Conservation (phyloP, 139 green algal genomes). For the Mychonastes homosphaera region DNA sequence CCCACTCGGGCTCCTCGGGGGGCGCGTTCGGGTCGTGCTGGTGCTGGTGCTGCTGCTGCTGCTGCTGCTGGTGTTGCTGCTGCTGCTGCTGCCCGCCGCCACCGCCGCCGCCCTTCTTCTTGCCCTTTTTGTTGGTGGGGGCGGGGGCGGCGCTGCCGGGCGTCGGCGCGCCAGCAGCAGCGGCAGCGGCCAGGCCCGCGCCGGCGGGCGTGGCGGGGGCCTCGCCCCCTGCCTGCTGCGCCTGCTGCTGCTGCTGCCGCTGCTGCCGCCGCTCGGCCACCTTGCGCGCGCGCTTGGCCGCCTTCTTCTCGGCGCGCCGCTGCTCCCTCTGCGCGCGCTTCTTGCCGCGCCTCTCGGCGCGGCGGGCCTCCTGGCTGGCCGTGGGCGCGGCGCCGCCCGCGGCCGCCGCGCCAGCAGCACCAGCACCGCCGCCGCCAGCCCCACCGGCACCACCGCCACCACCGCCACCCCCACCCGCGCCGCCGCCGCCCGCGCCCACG, state of each 20-base stretch:
- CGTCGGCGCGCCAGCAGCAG: background rate
- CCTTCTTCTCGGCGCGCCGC: constrained; percentile 10
- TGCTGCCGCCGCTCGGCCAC: constrained; percentile 14
- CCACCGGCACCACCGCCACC: constrained; percentile 7
- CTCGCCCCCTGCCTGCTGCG: constrained; percentile 8
- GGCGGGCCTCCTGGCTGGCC: too few species aligned
- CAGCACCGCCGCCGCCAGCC: background rate
- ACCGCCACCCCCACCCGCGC: background rate
- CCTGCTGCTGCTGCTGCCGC: constrained; percentile 15
- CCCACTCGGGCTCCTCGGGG: too few species aligned
- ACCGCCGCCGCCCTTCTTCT: too few species aligned
- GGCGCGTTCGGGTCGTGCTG: too few species aligned
- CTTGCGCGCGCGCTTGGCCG: constrained; percentile 13
- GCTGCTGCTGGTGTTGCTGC: background rate
- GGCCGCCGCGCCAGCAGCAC: constrained; percentile 9
- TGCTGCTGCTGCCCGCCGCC: constrained; percentile 1
- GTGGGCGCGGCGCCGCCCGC: too few species aligned
- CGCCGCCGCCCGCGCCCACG: background rate
- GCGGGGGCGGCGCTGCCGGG: constrained; percentile 6
- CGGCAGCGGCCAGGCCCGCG: background rate
- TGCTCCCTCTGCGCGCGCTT: constrained; percentile 12
- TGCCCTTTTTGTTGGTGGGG: background rate
- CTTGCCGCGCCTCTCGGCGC: too few species aligned
- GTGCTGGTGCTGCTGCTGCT: constrained; percentile 1
- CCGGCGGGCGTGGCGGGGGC: constrained; percentile 1